These are phyloP conservation scores for Mollisiaceae sp. DNA, from an alignment of 2,329 filamentous ascomycete genomes.

Conservation along the genomic window DNA sequence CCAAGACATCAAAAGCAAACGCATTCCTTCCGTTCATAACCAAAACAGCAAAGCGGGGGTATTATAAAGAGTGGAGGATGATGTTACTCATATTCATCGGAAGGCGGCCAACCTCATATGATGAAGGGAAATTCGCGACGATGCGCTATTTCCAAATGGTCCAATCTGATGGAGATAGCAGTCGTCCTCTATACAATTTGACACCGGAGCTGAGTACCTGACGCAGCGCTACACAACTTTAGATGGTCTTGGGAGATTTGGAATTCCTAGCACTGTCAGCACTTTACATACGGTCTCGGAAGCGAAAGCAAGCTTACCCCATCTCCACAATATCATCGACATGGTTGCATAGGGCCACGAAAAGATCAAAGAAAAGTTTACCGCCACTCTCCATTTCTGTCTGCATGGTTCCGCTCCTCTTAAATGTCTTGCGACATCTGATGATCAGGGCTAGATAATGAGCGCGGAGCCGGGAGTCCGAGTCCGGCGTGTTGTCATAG, in stretches of 20 bases:
- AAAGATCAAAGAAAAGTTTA: conserved; percentile 96
- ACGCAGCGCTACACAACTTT: conserved; percentile 42
- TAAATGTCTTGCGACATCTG: conserved; percentile 95
- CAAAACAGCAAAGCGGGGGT: conserved; percentile 42
- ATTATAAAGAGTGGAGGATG: conserved; percentile 48
- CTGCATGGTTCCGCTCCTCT: conserved; percentile 98
- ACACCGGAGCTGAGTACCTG: conserved; percentile 42
- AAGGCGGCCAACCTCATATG: conserved; percentile 53
- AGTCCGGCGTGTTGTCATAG: conserved; percentile 93
- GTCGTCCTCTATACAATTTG: conserved; percentile 42
- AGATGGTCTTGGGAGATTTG: conserved; percentile 59
- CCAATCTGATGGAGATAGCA: conserved; percentile 46
- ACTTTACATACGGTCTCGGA: conserved; percentile 31
- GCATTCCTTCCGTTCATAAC: conserved; percentile 40
- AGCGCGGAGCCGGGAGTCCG: conserved; percentile 89
- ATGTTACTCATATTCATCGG: conserved; percentile 46
- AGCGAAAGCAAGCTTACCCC: conserved; percentile 48
- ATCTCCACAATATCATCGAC: conserved; percentile 94
- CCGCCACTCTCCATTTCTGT: conserved; percentile 95
- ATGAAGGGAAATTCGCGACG: conserved; percentile 45
- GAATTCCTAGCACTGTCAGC: conserved; percentile 50
- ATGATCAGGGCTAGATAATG: conserved; percentile 98
- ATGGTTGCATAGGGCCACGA: conserved; percentile 98
- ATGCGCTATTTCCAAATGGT: conserved; percentile 41
- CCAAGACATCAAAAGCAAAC: conserved; percentile 40